These are phyloP conservation scores for Gillenia trifoliata DNA, from an alignment of 306 rosid genomes.

Conservation along the genomic window DNA sequence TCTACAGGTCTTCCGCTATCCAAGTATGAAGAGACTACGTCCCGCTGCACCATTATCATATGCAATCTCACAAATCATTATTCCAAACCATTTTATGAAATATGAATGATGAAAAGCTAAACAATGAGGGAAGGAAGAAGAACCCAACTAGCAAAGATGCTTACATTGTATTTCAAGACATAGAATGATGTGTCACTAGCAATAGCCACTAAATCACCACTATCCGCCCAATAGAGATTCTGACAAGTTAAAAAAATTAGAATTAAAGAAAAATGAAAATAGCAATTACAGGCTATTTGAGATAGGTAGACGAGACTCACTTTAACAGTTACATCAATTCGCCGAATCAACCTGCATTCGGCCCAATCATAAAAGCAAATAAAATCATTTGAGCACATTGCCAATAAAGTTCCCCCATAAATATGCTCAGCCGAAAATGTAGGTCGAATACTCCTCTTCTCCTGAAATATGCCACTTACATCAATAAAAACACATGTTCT, in stretches of 20 bases:
- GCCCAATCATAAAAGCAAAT: conserved; percentile 99
- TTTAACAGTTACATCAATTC: conserved; percentile 93
- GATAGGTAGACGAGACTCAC: conserved; percentile 38
- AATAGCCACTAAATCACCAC: conserved; percentile 90
- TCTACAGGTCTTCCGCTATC: conserved; percentile 82
- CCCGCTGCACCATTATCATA: conserved; percentile 64
- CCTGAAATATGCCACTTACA: conserved; percentile 50
- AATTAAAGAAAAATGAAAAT: conserved; percentile 5
- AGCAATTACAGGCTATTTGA: background rate
- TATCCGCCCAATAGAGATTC: conserved; percentile 99
- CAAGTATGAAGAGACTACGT: conserved; percentile 78
- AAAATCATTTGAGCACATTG: conserved; percentile 98
- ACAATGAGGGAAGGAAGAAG: background rate
- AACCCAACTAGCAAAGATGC: conserved; percentile 24
- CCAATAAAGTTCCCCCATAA: conserved; percentile 84
- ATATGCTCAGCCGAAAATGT: conserved; percentile 91
- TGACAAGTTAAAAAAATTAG: conserved; percentile 29
- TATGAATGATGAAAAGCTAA: background rate
- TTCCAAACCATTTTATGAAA: background rate
- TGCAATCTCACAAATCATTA: conserved; percentile 15
- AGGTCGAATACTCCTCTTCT: conserved; percentile 87
- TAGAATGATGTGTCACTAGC: conserved; percentile 90
- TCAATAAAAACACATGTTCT: conserved; percentile 8
- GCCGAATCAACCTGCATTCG: conserved; percentile 93
- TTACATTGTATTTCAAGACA: conserved; percentile 92